phyloP scores from a whole-genome alignment of 257 asterid species.

The Rauvolfia tetraphylla region DNA sequence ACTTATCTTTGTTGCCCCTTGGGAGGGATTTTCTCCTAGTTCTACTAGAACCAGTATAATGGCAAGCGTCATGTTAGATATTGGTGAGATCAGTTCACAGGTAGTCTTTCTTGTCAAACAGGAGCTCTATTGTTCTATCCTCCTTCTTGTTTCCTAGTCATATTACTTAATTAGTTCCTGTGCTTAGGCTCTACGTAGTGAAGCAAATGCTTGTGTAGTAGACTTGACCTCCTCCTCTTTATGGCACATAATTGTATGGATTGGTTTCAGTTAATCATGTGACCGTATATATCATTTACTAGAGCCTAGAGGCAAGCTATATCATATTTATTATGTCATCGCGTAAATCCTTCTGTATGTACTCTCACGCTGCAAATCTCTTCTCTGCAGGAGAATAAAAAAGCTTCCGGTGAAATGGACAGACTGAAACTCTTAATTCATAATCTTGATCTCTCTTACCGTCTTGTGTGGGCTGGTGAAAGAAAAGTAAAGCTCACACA shows the following conservation, averaged over 20 bases:
- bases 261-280: neutral
- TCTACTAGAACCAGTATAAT: slow-evolving; percentile 82
- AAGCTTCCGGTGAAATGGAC: slow-evolving; percentile 55
- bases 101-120: slow-evolving; percentile 29
- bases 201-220: neutral
- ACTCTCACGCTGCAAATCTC: neutral
- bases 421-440: slow-evolving; percentile 62
- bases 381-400: slow-evolving; percentile 49
- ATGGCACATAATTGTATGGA: neutral
- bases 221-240: neutral
- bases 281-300: neutral
- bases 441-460: slow-evolving; percentile 85
- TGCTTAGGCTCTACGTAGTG: neutral
- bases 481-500: slow-evolving; percentile 72
- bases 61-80: slow-evolving; percentile 45
- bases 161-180: neutral
- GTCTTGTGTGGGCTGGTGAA: slow-evolving; percentile 77
- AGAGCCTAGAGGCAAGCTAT: neutral
- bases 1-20: slow-evolving; percentile 84
- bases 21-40: slow-evolving; percentile 95
- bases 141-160: neutral
- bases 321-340: neutral
- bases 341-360: neutral
- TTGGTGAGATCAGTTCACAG: slow-evolving; percentile 51
- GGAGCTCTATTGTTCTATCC: slow-evolving; percentile 1